A percentile compares a stretch with the other conserved stretches of the same genome.
These are phyloP conservation scores for Pleurotus tuber-regium DNA, from an alignment of 768 basidiomycete genomes.

Conservation along the genomic window DNA sequence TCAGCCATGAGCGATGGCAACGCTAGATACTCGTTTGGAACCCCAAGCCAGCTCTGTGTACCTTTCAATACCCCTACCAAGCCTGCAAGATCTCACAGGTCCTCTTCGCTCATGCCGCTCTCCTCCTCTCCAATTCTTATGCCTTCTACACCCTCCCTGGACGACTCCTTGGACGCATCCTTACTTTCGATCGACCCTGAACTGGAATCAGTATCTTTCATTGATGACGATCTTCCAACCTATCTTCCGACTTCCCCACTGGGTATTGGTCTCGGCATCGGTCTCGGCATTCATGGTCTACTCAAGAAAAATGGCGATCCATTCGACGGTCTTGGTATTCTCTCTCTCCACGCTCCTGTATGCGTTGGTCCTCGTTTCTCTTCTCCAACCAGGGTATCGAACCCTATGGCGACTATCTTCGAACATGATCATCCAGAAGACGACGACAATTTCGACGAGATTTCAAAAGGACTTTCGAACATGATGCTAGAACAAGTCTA, in stretches of 20 bases:
- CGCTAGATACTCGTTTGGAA: neutral
- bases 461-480: neutral
- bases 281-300: constrained; percentile 7
- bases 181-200: neutral
- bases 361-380: neutral
- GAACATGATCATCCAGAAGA: neutral
- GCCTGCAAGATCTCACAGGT: neutral
- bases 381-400: neutral
- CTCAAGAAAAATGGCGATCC: constrained; percentile 11
- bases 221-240: neutral
- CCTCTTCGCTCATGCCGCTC: neutral
- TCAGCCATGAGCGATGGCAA: neutral
- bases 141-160: neutral
- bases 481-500: neutral
- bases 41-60: neutral
- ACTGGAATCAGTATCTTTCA: neutral
- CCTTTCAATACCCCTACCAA: constrained; percentile 5
- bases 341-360: neutral
- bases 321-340: constrained; percentile 11
- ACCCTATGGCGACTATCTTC: neutral
- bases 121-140: neutral
- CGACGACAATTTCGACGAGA: neutral
- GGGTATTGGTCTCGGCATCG: neutral
- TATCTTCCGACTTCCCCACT: neutral
- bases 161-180: constrained; percentile 1